Conservation (phyloP, 139 green algal genomes). For the Axilococcus clingmanii region DNA sequence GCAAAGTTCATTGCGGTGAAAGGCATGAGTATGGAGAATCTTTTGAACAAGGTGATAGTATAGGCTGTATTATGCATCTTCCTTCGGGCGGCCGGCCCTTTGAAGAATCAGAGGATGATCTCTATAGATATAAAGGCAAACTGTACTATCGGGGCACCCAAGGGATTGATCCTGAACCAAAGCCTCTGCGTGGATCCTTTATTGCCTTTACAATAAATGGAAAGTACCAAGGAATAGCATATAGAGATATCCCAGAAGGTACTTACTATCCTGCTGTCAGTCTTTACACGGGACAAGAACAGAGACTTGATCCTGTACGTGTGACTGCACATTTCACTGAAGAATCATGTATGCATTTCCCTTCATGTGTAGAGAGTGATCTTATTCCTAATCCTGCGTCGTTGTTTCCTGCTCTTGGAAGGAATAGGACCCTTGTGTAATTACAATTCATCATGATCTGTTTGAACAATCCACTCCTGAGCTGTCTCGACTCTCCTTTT, state of each 20-base stretch:
- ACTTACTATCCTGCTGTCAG: slow-evolving; percentile 76
- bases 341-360: too few relatives aligned
- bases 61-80: slow-evolving; percentile 51
- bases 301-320: too few relatives aligned
- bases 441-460: slow-evolving; percentile 17
- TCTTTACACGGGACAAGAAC: too few relatives aligned
- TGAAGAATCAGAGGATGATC: slow-evolving; percentile 8
- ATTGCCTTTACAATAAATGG: slow-evolving; percentile 70
- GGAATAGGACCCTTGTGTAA: too few relatives aligned
- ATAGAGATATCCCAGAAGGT: slow-evolving; percentile 43
- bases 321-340: too few relatives aligned
- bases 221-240: slow-evolving; percentile 51
- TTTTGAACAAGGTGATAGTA: slow-evolving; percentile 35
- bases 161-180: slow-evolving; percentile 10
- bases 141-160: slow-evolving; percentile 32
- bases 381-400: too few relatives aligned
- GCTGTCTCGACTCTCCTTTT: slow-evolving; percentile 12
- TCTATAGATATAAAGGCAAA: slow-evolving; percentile 28
- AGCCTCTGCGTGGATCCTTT: slow-evolving; percentile 32
- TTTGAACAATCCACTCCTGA: slow-evolving; percentile 17
- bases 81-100: slow-evolving; percentile 12
- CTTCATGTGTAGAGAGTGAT: neutral
- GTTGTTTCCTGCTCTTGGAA: too few relatives aligned
- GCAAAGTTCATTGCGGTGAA: slow-evolving; percentile 46
- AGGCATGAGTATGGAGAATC: slow-evolving; percentile 37